A percentile compares a stretch with the other conserved stretches of the same genome.
Conservation (phyloP, 371 early-diverging fungal genomes). For the Saksenaea oblongispora region DNA sequence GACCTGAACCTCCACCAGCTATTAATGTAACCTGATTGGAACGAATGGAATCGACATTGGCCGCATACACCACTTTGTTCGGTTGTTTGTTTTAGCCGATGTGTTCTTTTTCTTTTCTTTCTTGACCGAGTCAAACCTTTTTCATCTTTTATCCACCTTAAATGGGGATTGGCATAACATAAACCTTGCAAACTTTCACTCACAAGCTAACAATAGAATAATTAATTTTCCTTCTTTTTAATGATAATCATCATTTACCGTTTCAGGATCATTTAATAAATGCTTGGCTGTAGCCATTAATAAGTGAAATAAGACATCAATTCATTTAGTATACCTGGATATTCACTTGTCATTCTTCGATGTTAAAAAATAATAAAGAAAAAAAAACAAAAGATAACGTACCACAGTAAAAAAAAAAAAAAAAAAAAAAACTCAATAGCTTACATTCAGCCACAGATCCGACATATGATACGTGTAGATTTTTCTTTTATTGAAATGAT, state of each 20-base stretch:
- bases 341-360: neutral
- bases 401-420: neutral
- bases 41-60: constrained; percentile 53
- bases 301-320: neutral
- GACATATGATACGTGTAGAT: neutral
- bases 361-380: neutral
- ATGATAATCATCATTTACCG: constrained; percentile 14
- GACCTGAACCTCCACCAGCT: constrained; percentile 84
- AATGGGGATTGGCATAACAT: constrained; percentile 42
- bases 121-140: constrained; percentile 20
- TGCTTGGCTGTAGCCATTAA: constrained; percentile 27
- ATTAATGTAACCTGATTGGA: constrained; percentile 71
- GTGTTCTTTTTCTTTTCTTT: neutral
- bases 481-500: neutral
- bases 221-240: neutral
- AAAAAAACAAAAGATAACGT: neutral
- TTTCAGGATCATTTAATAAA: constrained; percentile 37
- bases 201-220: constrained; percentile 24
- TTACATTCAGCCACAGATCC: neutral
- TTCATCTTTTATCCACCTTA: constrained; percentile 31
- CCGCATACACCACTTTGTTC: constrained; percentile 51
- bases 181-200: constrained; percentile 39
- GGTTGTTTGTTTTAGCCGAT: neutral
- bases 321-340: neutral
- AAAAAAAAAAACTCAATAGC: neutral